These are phyloP conservation scores for Selaginella moellendorffii DNA, from an alignment of 75 land plant species.

Conservation along the genomic window DNA sequence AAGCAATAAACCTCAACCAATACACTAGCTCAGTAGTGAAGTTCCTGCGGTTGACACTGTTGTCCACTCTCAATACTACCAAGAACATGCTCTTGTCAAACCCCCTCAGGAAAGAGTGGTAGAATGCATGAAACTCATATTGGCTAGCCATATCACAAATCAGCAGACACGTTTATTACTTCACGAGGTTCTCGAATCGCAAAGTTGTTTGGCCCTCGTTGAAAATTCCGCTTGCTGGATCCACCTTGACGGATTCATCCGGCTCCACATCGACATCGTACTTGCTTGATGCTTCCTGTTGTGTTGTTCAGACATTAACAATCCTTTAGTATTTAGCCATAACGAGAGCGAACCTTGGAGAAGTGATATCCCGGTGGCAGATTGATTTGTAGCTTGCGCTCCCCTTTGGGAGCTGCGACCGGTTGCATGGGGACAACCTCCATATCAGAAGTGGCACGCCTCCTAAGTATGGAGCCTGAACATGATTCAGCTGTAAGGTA, in stretches of 20 bases:
- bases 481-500: constrained; percentile 80
- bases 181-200: no score
- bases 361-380: constrained; percentile 86
- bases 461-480: constrained; percentile 57
- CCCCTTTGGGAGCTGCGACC: constrained; percentile 41
- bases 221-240: constrained; percentile 54
- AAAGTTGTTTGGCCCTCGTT: background rate
- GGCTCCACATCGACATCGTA: constrained; percentile 63
- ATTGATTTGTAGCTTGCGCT: constrained; percentile 41
- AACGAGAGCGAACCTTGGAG: constrained; percentile 43
- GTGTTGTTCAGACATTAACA: no score
- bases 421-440: constrained; percentile 39
- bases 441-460: constrained; percentile 45
- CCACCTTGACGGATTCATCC: constrained; percentile 33
- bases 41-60: no score
- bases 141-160: no score
- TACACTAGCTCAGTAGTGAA: no score
- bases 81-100: no score
- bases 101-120: no score
- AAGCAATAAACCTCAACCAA: no score
- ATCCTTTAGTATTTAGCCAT: background rate
- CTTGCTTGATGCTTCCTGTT: constrained; percentile 88
- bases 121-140: no score
- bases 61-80: no score
- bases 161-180: no score